Percentiles rank a stretch among this genome's conserved stretches.
Conservation (phyloP, 805 yeast species). For the Metschnikowia henanensis region DNA sequence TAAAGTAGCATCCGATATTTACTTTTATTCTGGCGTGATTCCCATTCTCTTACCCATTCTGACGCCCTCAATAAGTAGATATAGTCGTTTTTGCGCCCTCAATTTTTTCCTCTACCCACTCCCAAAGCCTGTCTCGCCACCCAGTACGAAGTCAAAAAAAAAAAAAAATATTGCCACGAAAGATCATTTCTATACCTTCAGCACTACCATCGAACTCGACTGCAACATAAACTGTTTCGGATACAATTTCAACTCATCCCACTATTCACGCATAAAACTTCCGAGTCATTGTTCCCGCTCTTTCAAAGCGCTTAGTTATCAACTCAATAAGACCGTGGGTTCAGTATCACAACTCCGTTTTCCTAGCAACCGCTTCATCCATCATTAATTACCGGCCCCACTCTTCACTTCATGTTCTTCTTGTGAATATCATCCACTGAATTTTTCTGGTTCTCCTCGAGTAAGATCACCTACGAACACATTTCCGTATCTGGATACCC, state of each 20-base stretch:
- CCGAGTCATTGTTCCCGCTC: neutral
- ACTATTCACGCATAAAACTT: neutral
- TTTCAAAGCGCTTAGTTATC: neutral
- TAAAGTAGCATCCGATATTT: too few species aligned
- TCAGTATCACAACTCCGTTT: neutral
- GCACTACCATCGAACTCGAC: neutral
- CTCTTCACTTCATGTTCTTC: conserved; percentile 5
- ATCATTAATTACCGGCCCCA: neutral
- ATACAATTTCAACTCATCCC: too few species aligned
- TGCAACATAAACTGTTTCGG: too few species aligned
- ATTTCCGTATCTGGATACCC: neutral
- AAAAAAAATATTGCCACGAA: conserved; percentile 9
- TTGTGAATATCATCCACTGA: conserved; percentile 2
- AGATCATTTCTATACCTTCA: neutral
- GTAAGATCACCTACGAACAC: neutral
- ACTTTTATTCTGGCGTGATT: too few species aligned
- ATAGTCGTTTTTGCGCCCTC: neutral
- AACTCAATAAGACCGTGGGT: neutral
- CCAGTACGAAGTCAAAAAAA: neutral
- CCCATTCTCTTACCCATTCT: too few species aligned
- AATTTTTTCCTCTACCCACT: conserved; percentile 3
- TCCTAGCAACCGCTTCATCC: neutral
- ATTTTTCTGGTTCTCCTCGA: conserved; percentile 1
- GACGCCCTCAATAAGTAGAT: neutral
- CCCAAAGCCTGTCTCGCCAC: conserved; percentile 4